Base-by-base conservation (phyloP, 2,329 filamentous ascomycete genomes). In the Pyricularia sp. region DNA sequence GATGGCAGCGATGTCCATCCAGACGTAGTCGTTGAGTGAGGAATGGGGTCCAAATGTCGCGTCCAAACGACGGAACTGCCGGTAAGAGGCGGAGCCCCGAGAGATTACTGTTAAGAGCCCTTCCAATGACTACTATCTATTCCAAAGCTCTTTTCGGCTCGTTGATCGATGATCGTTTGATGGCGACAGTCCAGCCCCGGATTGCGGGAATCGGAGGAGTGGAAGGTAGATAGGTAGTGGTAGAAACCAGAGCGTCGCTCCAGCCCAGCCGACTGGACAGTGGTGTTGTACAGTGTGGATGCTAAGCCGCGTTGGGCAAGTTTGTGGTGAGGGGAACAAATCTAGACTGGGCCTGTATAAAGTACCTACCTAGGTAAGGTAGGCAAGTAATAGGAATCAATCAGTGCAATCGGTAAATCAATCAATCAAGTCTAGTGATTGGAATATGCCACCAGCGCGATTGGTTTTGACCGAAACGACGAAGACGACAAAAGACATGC, bases 1-100 rank as follows among this genome's bases (percentile, higher is more conserved):
- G 59, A 63, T 63, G 59, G 59, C 59, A 63, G 59, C 25, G 14
- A 63, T 63, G 25, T 63, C 59, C 59, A 63, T 63, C 59, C 59
- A 63, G 59, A 20, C 28, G 59, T 28, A 63, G 59, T 63, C 23
- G 26, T 12, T 20, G 59, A 25, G 28, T 30, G 26, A 12, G 12
- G 59, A 23, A 63, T 30, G 59, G 26, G 25, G 26, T 25, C 59
- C 25, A 31, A 28, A 26, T 26, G 59, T 63, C 14, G 59, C 25
- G 59, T 63, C 23, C 5, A 30, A 63, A 30, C 59, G 26, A 17
- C 59, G 26, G 26, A 17, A 63, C 59, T 20, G 25, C 59, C 26
- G 26, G 17, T 5, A 63, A 63, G 59, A 63, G 59, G 59, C 59
- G 59, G 17, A 63, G 25, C 59, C 25, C 23, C 59, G 9, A 28